These are phyloP conservation scores for Neoboletus magnificus DNA, from an alignment of 768 basidiomycete genomes.

Conservation along the genomic window DNA sequence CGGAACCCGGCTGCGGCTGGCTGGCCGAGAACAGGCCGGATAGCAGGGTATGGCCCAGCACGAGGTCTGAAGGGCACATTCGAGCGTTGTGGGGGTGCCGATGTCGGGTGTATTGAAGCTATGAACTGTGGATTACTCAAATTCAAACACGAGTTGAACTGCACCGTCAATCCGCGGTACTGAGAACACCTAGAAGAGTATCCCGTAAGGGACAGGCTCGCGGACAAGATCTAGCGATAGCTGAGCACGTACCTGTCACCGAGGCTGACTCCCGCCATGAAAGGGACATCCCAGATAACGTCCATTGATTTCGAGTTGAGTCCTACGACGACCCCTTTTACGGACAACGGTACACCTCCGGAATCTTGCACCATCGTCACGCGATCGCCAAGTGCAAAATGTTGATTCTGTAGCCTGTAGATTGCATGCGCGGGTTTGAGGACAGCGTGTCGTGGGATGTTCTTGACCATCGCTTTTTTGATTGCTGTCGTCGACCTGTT, in stretches of 20 bases:
- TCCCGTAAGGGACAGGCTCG: not conserved
- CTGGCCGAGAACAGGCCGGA: slow-evolving; percentile 55
- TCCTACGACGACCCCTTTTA: slow-evolving; percentile 93
- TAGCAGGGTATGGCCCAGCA: slow-evolving; percentile 60
- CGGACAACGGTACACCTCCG: slow-evolving; percentile 84
- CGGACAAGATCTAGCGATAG: not conserved
- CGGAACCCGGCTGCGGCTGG: slow-evolving; percentile 61
- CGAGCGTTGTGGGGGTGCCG: slow-evolving; percentile 45
- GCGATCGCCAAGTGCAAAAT: slow-evolving; percentile 85
- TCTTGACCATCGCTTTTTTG: slow-evolving; percentile 91
- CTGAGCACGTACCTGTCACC: slow-evolving; percentile 60
- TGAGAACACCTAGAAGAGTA: slow-evolving; percentile 66
- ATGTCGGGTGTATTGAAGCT: slow-evolving; percentile 63
- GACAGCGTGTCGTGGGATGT: slow-evolving; percentile 88
- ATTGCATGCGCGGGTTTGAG: slow-evolving; percentile 89
- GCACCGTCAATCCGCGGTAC: slow-evolving; percentile 87
- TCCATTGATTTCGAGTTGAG: slow-evolving; percentile 86
- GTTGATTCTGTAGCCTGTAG: slow-evolving; percentile 86
- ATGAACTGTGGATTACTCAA: slow-evolving; percentile 83
- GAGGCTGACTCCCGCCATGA: slow-evolving; percentile 89
- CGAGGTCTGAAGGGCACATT: slow-evolving; percentile 61
- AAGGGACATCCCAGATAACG: slow-evolving; percentile 93
- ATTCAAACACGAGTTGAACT: slow-evolving; percentile 87
- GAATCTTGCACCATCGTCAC: slow-evolving; percentile 97
- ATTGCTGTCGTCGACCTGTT: slow-evolving; percentile 60